A percentile compares a stretch with the other conserved stretches of the same genome.
Conservation (phyloP, 2,329 filamentous ascomycete species). For the Sordariomycetes sp. region DNA sequence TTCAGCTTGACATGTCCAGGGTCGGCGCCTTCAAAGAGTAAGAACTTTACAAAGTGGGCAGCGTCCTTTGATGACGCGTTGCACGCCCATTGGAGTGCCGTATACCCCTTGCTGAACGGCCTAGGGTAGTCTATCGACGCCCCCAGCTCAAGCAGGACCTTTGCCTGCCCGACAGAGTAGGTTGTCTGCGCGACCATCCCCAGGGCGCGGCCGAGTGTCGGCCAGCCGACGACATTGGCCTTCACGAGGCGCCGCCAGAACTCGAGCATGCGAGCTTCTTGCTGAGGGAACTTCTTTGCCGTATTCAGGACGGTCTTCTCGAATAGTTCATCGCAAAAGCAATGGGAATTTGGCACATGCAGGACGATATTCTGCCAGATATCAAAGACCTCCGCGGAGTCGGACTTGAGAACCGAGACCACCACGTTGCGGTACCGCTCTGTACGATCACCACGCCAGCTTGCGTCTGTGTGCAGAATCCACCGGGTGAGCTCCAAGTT, state of each 20-base stretch:
- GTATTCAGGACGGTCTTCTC: background rate
- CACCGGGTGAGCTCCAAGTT: background rate
- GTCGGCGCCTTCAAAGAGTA: background rate
- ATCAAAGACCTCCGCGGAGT: background rate
- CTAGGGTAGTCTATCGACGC: background rate
- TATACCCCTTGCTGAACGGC: background rate
- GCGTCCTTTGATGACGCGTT: background rate
- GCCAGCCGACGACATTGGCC: background rate
- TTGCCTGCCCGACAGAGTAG: background rate
- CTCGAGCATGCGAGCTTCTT: background rate
- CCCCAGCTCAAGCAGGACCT: background rate
- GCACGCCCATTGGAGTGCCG: background rate
- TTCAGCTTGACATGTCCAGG: background rate
- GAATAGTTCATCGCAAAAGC: background rate
- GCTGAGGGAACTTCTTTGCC: background rate
- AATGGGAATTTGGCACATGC: no score
- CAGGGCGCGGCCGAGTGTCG: background rate
- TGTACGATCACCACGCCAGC: background rate
- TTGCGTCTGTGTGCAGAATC: background rate
- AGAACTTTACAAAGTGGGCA: background rate
- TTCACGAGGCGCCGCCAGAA: background rate
- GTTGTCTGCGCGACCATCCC: background rate
- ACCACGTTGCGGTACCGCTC: background rate
- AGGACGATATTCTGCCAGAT: background rate
- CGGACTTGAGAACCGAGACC: background rate